These are phyloP conservation scores for Suhomyces xylopsoci DNA, from an alignment of 805 yeast species.

Conservation along the genomic window DNA sequence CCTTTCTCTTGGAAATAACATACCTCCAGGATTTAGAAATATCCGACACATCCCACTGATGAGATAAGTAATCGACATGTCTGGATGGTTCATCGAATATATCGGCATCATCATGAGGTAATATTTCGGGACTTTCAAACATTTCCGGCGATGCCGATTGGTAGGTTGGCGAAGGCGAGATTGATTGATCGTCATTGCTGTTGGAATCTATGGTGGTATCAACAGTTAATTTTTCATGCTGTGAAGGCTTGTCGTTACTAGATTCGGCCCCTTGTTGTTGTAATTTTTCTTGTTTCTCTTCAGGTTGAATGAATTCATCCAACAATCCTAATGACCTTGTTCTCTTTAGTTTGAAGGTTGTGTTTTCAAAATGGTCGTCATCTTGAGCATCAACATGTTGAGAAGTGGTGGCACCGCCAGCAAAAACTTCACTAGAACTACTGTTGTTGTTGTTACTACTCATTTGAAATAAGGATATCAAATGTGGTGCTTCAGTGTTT, in stretches of 20 bases:
- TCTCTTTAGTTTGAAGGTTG: constrained; percentile 72
- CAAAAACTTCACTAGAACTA: constrained; percentile 29
- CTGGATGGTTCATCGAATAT: constrained; percentile 75
- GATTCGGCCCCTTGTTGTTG: not conserved
- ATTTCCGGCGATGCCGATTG: not conserved
- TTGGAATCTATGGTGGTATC: not conserved
- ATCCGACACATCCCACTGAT: constrained; percentile 93
- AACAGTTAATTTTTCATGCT: not conserved
- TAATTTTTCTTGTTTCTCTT: not conserved
- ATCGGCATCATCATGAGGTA: constrained; percentile 84
- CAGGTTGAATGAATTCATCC: constrained; percentile 61
- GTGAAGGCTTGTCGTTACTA: not conserved
- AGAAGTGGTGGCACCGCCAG: constrained; percentile 61
- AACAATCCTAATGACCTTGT: constrained; percentile 80
- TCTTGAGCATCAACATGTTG: constrained; percentile 69
- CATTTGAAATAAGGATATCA: not conserved
- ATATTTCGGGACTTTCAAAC: constrained; percentile 30
- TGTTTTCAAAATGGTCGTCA: constrained; percentile 64
- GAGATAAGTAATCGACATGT: constrained; percentile 93
- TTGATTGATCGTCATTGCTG: not conserved
- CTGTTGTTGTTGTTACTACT: constrained; percentile 5
- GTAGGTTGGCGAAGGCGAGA: not conserved
- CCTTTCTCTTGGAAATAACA: constrained; percentile 75
- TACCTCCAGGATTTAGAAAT: constrained; percentile 95
- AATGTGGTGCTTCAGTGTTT: not conserved